These are phyloP conservation scores for Termitomyces sp. DNA, from an alignment of 768 basidiomycete species.

Conservation along the genomic window DNA sequence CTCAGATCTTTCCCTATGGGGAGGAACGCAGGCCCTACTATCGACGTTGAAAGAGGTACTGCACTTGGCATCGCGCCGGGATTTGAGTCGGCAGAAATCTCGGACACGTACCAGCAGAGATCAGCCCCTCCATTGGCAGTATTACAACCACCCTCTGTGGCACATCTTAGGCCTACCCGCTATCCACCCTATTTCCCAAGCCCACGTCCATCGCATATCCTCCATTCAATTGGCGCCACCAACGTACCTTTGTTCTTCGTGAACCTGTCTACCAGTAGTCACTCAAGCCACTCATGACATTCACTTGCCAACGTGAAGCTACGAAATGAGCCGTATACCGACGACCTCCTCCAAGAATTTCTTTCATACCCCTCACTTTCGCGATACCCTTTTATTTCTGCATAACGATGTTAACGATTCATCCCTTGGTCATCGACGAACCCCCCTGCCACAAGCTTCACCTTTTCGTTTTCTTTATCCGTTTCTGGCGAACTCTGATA, in stretches of 20 bases:
- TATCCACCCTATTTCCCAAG: not conserved
- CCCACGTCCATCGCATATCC: not conserved
- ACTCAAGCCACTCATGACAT: not conserved
- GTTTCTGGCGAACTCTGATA: no score
- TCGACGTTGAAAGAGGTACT: not conserved
- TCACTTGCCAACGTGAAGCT: not conserved
- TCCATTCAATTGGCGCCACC: not conserved
- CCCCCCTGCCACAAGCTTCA: not conserved
- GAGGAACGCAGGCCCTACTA: not conserved
- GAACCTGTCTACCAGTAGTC: not conserved
- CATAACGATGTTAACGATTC: not conserved
- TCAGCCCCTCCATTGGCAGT: not conserved
- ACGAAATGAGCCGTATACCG: not conserved
- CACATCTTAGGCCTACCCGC: not conserved
- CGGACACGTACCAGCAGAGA: not conserved
- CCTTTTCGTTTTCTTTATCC: not conserved
- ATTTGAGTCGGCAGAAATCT: no score
- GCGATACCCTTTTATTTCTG: not conserved
- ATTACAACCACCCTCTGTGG: not conserved
- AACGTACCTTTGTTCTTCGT: not conserved
- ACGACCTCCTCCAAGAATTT: not conserved
- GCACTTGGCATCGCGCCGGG: not conserved
- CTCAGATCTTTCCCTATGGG: not conserved
- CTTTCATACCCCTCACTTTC: not conserved
- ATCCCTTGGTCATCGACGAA: not conserved